Base-by-base conservation (phyloP, 2,329 filamentous ascomycete genomes). In the Pyrenochaeta sp. region DNA sequence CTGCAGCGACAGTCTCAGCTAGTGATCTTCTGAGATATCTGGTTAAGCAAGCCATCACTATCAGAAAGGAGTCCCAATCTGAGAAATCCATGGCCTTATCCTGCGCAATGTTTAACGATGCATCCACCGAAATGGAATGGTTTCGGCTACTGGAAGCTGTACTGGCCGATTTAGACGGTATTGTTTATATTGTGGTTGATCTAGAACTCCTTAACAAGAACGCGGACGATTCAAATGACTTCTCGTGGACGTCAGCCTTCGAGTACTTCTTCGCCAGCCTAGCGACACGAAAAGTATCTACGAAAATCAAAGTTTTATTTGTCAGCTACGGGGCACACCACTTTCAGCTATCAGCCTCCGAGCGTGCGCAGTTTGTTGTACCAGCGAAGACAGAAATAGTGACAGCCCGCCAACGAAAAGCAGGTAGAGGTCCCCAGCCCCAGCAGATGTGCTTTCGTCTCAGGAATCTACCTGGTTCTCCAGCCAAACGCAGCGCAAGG, bases 151-250 rank as follows among this genome's bases (percentile, higher is more conserved):
- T 41, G 10, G n/a, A 54, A 29, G 27, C 3, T 10, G 17, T 45
- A 9, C n/a, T 49, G 12, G 40, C 37, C 9, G 45, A 40, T 15
- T 12, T 49, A 36, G 17, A 14, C 12, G 3, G 27, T 4, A 7
- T n/a, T 10, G 20, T 54, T 9, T 49, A 54, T 20, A 45, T 54
- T 14, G 15, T 54, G 18, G 29, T 54, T 14, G 51, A 49, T 23
- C 18, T 53, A 2, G 45, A 53, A 14, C 40, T 50, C 14, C 23
- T 50, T 2, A 31, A 20, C 12, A 43, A 36, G 17, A 21, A 6
- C 12, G 10, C 7, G 3, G 18, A 27, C 15, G 27, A 30, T 14
- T 27, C 27, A 4, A 33, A 14, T 9, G 23, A 27, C 23, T 27
- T 27, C 23, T 27, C 4, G 4, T 27, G 23, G 23, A 27, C 23